Conservation (phyloP, 495 filamentous ascomycete species). For the Penicillium paradoxum region DNA sequence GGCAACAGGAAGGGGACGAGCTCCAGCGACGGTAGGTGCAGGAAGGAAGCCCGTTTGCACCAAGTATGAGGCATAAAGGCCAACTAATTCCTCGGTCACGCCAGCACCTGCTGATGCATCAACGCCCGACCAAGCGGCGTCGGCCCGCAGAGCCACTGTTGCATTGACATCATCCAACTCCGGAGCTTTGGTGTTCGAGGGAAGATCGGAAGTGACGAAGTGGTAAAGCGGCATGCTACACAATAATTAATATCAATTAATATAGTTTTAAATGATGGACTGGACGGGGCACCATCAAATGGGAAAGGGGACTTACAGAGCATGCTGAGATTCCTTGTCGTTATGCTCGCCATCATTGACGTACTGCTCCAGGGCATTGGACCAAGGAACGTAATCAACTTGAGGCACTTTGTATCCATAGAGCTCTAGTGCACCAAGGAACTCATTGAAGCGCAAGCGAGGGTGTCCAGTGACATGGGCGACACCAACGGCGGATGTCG, state of each 20-base stretch:
- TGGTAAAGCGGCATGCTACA: constrained; percentile 75
- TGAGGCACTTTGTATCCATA: constrained; percentile 76
- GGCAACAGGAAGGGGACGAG: constrained; percentile 41
- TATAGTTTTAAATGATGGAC: neutral
- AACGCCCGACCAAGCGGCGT: constrained; percentile 58
- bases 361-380: constrained; percentile 53
- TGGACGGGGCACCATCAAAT: neutral
- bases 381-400: constrained; percentile 57
- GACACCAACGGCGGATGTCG: constrained; percentile 47
- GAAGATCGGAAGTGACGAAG: constrained; percentile 76
- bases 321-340: constrained; percentile 58
- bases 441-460: constrained; percentile 73
- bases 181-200: constrained; percentile 70
- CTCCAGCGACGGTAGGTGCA: constrained; percentile 45
- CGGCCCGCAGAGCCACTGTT: constrained; percentile 53
- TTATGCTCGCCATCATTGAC: constrained; percentile 55
- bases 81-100: constrained; percentile 64
- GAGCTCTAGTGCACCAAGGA: constrained; percentile 60
- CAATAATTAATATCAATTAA: constrained; percentile 1
- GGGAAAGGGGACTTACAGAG: constrained; percentile 43
- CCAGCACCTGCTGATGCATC: constrained; percentile 59
- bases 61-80: constrained; percentile 69
- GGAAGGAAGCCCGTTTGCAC: constrained; percentile 66
- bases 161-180: constrained; percentile 77
- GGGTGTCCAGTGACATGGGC: constrained; percentile 81